phyloP scores from a whole-genome alignment of 495 filamentous ascomycete genomes.

The Elasticomyces elasticus region DNA sequence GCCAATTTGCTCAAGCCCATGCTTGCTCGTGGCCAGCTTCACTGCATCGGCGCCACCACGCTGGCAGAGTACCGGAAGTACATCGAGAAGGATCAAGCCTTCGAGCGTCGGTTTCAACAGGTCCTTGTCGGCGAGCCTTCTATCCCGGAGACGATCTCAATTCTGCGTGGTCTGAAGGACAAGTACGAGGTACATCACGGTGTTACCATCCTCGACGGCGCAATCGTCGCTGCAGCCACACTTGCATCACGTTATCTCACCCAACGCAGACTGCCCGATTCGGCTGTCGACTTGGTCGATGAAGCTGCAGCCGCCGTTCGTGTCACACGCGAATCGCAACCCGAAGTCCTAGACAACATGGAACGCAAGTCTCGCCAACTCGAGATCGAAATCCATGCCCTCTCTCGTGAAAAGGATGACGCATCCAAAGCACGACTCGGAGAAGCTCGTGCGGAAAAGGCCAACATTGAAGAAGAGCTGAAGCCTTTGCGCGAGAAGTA shows the following conservation, averaged over 20 bases:
- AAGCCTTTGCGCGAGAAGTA: constrained; percentile 90
- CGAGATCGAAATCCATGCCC: constrained; percentile 90
- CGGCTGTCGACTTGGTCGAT: constrained; percentile 90
- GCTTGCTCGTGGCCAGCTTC: constrained; percentile 88
- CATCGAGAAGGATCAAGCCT: constrained; percentile 96
- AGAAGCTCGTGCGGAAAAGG: constrained; percentile 75
- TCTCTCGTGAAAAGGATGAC: constrained; percentile 89
- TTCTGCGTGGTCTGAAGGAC: constrained; percentile 92
- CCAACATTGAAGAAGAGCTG: constrained; percentile 85
- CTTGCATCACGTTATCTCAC: constrained; percentile 89
- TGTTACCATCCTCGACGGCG: constrained; percentile 87
- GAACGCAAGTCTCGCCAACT: constrained; percentile 81
- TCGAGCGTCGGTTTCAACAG: constrained; percentile 97
- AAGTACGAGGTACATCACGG: constrained; percentile 97
- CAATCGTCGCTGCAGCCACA: constrained; percentile 81
- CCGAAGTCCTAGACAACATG: constrained; percentile 85
- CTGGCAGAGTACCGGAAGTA: constrained; percentile 95
- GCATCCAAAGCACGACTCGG: constrained; percentile 72
- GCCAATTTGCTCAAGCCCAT: constrained; percentile 96
- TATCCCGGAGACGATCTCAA: constrained; percentile 85
- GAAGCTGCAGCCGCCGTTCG: constrained; percentile 91
- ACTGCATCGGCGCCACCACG: constrained; percentile 96
- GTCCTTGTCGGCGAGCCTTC: constrained; percentile 89
- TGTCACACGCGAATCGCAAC: constrained; percentile 89
- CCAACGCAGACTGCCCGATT: constrained; percentile 80